phyloP scores from a whole-genome alignment of 1,284 basidiomycete species.

The Tylopilus sp. region DNA sequence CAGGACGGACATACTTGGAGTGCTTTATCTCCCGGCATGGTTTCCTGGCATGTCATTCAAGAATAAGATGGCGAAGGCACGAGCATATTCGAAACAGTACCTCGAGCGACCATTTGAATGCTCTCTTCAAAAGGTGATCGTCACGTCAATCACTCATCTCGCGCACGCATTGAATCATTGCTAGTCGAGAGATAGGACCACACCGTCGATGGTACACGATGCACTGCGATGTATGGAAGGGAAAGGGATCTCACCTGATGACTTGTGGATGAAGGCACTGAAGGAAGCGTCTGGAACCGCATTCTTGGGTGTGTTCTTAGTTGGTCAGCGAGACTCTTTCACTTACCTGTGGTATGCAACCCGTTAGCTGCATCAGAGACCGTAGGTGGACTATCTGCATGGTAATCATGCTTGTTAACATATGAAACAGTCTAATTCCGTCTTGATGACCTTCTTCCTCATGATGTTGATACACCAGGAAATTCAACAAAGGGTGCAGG shows the following conservation, averaged over 20 bases:
- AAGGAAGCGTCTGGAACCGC: conserved; percentile 5
- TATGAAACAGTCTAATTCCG: conserved; percentile 4
- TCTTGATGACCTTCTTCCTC: conserved; percentile 30
- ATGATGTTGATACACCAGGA: conserved; percentile 35
- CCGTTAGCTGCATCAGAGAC: conserved; percentile 13
- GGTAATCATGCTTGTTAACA: neutral
- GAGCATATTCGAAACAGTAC: neutral
- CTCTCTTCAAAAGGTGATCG: neutral
- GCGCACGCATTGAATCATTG: neutral
- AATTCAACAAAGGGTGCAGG: conserved; percentile 32
- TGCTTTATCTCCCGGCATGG: conserved; percentile 6
- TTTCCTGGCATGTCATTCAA: conserved; percentile 3
- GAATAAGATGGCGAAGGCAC: neutral
- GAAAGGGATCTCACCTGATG: neutral
- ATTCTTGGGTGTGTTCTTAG: neutral
- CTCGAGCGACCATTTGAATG: neutral
- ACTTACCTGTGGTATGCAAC: neutral
- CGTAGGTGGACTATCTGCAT: neutral
- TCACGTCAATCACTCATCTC: neutral
- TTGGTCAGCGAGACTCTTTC: no score
- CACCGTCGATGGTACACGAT: neutral
- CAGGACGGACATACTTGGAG: neutral
- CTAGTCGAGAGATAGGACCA: neutral
- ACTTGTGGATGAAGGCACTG: neutral
- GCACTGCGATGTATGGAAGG: neutral